Conservation (phyloP, 2,329 filamentous ascomycete genomes). For the Trichocomaceae sp. region DNA sequence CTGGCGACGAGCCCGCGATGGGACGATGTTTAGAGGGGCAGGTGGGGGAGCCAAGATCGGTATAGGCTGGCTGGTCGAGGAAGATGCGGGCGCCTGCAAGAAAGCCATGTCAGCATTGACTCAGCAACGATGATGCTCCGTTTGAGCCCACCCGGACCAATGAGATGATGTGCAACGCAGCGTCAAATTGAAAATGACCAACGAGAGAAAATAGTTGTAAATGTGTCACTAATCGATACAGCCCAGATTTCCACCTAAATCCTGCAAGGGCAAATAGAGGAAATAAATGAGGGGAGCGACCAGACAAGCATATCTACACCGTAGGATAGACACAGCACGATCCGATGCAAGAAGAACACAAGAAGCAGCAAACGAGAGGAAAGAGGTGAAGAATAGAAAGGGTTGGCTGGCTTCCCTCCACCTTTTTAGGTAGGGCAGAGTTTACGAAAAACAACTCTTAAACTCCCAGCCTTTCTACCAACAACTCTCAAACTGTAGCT, state of each 20-base stretch:
- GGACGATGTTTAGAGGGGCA: conserved; percentile 75
- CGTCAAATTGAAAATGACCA: neutral
- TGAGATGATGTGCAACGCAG: neutral
- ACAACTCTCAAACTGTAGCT: conserved; percentile 18
- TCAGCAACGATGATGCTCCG: conserved; percentile 18
- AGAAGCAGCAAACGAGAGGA: conserved; percentile 13
- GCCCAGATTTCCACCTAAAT: neutral
- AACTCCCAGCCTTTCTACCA: conserved; percentile 6
- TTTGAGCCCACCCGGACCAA: conserved; percentile 1
- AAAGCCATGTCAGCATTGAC: conserved; percentile 16
- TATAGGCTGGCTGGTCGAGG: conserved; percentile 33
- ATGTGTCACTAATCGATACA: neutral
- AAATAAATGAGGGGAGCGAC: neutral
- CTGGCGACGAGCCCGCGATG: conserved; percentile 78
- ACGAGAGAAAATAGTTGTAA: neutral
- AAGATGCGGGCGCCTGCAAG: conserved; percentile 17
- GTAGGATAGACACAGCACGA: neutral
- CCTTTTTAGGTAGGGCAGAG: neutral
- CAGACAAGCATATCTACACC: neutral
- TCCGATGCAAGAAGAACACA: conserved; percentile 2
- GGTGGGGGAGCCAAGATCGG: conserved; percentile 51
- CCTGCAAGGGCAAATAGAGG: neutral
- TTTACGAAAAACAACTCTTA: neutral
- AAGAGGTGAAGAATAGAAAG: conserved; percentile 13
- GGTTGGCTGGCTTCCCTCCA: conserved; percentile 5